Evolutionary conservation across 768 basidiomycete genomes (phyloP), one percentile per base, ranked within the genome.

Genomic region (Terana coerulea): DNA sequence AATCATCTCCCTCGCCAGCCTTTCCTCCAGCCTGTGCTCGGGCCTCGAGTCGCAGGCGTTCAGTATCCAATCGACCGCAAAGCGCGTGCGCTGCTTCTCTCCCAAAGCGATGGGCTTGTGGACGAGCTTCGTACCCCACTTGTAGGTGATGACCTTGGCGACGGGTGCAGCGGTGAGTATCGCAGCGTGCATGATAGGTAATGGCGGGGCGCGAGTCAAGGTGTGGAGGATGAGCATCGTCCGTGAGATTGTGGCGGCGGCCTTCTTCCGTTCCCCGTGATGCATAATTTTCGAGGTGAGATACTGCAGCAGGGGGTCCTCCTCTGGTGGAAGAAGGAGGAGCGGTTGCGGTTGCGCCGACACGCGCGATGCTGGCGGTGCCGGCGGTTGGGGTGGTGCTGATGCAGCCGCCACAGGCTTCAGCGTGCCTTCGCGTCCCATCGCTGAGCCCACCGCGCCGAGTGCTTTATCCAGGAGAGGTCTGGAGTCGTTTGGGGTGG

Each of bases 1-100:
- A 37, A 97, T 74, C 28, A 94, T 70, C 70, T 95, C 91, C 62
- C 81, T 74, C 26, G 92, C 92, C 54, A 95, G 66, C 53, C 92
- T 72, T 61, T 87, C 81, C 56, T 83, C 81, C 6, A 86, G 55
- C 0, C 71, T 77, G 59, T 76, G 75, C 21, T 85, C 87, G 0
- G 75, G 64, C 35, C 76, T 75, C 49, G 68, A 71, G 52, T 84
- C 75, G 54, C 80, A 78, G 11, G 80, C 83, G 5, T 82, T 70
- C 39, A 91, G 57, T 14, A 97, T 83, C 78, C 86, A 90, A 54
- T 74, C 64, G 31, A 95, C 73, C 3, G 83, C 93, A 42, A 72
- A 77, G 29, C 80, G 76, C 39, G 81, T 79, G 30, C 92, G 76
- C 70, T 94, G 91, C 63, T 87, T 81, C 70, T 93, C 91, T 47